phyloP scores from a whole-genome alignment of 306 rosid genomes.

The Senna tora region DNA sequence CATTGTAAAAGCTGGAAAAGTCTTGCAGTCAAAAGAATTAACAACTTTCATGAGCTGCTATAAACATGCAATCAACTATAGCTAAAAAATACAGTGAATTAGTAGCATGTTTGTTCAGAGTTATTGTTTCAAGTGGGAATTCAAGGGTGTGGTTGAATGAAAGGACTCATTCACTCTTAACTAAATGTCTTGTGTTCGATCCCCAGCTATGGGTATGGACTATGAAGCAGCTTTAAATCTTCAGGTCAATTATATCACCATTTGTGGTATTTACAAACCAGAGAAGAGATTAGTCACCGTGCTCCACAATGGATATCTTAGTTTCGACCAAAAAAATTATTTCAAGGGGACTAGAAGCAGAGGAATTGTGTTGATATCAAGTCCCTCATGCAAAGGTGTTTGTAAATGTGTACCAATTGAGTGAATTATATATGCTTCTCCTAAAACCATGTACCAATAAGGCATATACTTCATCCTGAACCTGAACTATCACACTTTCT shows the following conservation, averaged over 20 bases:
- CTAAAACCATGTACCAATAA: not conserved
- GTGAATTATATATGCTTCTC: not conserved
- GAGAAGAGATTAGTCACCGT: no score
- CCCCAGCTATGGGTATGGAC: no score
- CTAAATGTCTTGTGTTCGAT: no score
- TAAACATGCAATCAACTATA: not conserved
- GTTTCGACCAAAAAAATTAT: no score
- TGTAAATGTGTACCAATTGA: not conserved
- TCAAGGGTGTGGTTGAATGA: no score
- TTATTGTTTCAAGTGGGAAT: no score
- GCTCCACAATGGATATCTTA: no score
- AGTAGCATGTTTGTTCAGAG: not conserved
- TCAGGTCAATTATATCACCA: no score
- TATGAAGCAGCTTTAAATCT: no score
- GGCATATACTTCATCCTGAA: not conserved
- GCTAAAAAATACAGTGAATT: not conserved
- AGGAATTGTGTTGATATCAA: not conserved
- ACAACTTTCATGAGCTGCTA: not conserved
- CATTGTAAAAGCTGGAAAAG: not conserved
- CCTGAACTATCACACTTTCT: not conserved
- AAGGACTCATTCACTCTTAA: no score
- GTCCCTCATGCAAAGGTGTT: not conserved
- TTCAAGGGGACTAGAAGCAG: not conserved
- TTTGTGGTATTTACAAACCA: no score
- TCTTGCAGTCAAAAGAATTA: not conserved